Conservation (phyloP, 2,329 filamentous ascomycete species). For the Paecilomyces dactylethromorphus region DNA sequence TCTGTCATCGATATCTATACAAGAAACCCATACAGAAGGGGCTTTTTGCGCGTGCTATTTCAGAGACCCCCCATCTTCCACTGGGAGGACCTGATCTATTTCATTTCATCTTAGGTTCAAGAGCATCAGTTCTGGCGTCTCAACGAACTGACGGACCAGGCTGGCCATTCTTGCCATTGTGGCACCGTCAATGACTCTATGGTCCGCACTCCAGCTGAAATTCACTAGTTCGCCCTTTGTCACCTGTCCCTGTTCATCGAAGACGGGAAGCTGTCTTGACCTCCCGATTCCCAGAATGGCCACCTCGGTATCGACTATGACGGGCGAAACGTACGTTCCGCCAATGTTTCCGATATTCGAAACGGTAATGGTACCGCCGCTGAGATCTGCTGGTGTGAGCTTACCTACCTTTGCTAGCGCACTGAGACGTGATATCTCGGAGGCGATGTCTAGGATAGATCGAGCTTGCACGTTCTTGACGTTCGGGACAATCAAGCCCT, state of each 20-base stretch:
- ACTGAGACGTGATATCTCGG: slow-evolving; percentile 69
- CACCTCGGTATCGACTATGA: slow-evolving; percentile 85
- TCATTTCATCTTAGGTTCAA: slow-evolving; percentile 62
- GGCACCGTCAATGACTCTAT: slow-evolving; percentile 88
- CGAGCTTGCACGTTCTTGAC: slow-evolving; percentile 73
- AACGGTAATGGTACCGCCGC: slow-evolving; percentile 85
- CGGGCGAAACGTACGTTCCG: slow-evolving; percentile 82
- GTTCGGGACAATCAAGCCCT: slow-evolving; percentile 84
- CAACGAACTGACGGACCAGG: slow-evolving; percentile 67
- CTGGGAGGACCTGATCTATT: background rate
- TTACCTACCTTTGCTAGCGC: slow-evolving; percentile 66
- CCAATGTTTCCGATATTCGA: slow-evolving; percentile 96
- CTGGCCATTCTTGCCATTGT: slow-evolving; percentile 89
- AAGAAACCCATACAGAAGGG: background rate
- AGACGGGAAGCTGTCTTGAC: slow-evolving; percentile 73
- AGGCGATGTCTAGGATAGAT: slow-evolving; percentile 71
- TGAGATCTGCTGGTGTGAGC: slow-evolving; percentile 67
- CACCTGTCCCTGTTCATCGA: slow-evolving; percentile 53
- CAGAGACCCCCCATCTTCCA: no score
- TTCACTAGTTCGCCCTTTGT: slow-evolving; percentile 75
- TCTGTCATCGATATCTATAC: background rate
- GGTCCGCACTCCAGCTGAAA: slow-evolving; percentile 95
- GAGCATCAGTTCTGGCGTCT: slow-evolving; percentile 82
- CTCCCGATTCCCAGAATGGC: slow-evolving; percentile 86
- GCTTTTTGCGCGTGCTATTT: background rate